phyloP scores from a whole-genome alignment of 352 stramenopile genomes.

The Phytophthora crassamura region DNA sequence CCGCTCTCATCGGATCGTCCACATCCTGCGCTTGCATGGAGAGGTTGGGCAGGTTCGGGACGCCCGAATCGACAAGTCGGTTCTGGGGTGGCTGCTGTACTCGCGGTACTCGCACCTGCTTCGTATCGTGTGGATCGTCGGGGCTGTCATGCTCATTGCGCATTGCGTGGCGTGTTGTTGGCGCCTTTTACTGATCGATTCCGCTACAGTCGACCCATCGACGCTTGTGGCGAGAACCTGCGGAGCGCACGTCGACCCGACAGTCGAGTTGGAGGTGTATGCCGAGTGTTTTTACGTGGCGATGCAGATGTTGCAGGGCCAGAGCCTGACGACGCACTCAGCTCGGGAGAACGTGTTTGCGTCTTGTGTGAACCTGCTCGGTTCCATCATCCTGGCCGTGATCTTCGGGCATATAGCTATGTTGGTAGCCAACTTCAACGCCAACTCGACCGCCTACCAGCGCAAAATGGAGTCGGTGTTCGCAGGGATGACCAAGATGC shows the following conservation, averaged over 20 bases:
- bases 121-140: conserved; percentile 45
- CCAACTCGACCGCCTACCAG: conserved; percentile 57
- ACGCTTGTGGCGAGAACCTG: conserved; percentile 19
- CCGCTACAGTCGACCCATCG: background rate
- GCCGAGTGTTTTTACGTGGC: conserved; percentile 45
- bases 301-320: conserved; percentile 49
- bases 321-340: conserved; percentile 38
- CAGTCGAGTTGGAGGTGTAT: conserved; percentile 35
- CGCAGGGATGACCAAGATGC: conserved; percentile 59
- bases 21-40: conserved; percentile 39
- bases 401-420: conserved; percentile 69
- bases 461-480: conserved; percentile 65
- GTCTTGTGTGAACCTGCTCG: conserved; percentile 47
- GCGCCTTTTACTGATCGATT: conserved; percentile 32
- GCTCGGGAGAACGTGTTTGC: conserved; percentile 47
- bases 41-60: conserved; percentile 29
- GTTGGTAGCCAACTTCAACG: conserved; percentile 65
- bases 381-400: conserved; percentile 56
- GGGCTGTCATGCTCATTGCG: conserved; percentile 47
- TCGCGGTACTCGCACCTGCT: conserved; percentile 57
- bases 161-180: conserved; percentile 64
- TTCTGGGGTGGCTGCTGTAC: conserved; percentile 53
- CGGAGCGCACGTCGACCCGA: conserved; percentile 14
- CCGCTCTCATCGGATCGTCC: conserved; percentile 34
- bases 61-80: conserved; percentile 36